Base-by-base conservation (phyloP, 345 rosid species). In the Angophora floribunda region DNA sequence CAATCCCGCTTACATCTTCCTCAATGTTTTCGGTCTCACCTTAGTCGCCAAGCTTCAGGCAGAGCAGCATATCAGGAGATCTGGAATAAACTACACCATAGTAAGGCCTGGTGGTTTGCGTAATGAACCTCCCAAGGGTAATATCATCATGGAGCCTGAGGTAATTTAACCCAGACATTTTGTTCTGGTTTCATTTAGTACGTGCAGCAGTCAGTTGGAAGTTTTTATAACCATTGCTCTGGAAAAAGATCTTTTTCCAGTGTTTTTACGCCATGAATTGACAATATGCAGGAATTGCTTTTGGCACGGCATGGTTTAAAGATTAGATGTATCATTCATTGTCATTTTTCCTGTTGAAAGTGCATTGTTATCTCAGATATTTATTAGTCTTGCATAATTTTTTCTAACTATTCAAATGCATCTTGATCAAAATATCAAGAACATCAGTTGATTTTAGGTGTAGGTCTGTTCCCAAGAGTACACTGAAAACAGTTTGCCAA, bases 41-140 rank as follows among this genome's bases (percentile, higher is more conserved):
- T 93, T 97, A 70, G 70, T 96, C 44, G 99, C 99, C 3, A 97
- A 97, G 96, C 99, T 96, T 89, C 98, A 97, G 90, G 99, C 98
- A 6, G 99, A 96, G 95, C 92, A 93, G 78, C 92, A 95, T 87
- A 93, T 97, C 87, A 93, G 94, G 91, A 95, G 88, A 84, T 96
- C 97, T 0, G 98, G 98, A 51, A 94, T 97, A 78, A 92, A 95
- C 92, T 96, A 97, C 91, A 96, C 99, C 2, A 96, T 97, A 22
- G 90, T 96, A 32, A 94, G 99, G 89, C 99, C 99, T 0, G 99
- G 99, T 67, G 98, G 98, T 32, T 91, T 97, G 89, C 95, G 90
- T 90, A 97, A 95, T 75, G 98, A 97, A 51, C 97, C 97, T 5
- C 97, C 99, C 7, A 55, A 96, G 0, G 99, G 99, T 87, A 97